Conservation (phyloP, 1,139 yeast species). For the Yamadazyma epiphylla region DNA sequence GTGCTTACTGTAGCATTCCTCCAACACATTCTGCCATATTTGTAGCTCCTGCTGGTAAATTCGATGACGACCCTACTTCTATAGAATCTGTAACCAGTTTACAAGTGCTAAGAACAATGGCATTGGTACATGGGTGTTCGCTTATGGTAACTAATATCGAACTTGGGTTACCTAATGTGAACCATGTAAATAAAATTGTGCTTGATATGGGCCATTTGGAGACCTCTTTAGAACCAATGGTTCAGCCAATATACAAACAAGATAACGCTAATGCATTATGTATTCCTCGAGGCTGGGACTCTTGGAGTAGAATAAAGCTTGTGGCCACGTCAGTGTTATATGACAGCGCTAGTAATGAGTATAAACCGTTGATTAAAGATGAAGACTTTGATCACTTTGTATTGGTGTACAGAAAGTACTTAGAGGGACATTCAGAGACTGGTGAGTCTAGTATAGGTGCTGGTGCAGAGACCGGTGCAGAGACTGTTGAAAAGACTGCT, state of each 20-base stretch:
- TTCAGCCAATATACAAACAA: background rate
- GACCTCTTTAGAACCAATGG: too few species aligned
- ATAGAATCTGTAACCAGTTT: conserved; percentile 33
- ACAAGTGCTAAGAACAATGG: conserved; percentile 48
- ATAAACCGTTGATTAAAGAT: too few species aligned
- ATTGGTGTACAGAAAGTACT: too few species aligned
- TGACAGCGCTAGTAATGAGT: too few species aligned
- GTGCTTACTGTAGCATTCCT: conserved; percentile 12
- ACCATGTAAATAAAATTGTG: too few species aligned
- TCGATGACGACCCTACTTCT: conserved; percentile 18
- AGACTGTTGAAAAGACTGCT: too few species aligned
- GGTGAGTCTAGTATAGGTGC: too few species aligned
- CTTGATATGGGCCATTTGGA: too few species aligned
- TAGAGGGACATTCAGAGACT: too few species aligned
- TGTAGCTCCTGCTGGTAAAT: conserved; percentile 4
- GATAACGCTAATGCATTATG: conserved; percentile 18
- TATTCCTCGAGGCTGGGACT: conserved; percentile 51
- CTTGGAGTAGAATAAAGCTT: conserved; percentile 46
- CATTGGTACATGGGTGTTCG: conserved; percentile 41
- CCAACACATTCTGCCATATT: conserved; percentile 19
- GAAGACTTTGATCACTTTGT: too few species aligned
- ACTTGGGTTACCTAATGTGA: too few species aligned
- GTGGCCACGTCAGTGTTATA: conserved; percentile 29
- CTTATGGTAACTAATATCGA: conserved; percentile 16
- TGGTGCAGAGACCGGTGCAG: too few species aligned